Conservation (phyloP, 768 basidiomycete species). For the Hydnomerulius pinastri region DNA sequence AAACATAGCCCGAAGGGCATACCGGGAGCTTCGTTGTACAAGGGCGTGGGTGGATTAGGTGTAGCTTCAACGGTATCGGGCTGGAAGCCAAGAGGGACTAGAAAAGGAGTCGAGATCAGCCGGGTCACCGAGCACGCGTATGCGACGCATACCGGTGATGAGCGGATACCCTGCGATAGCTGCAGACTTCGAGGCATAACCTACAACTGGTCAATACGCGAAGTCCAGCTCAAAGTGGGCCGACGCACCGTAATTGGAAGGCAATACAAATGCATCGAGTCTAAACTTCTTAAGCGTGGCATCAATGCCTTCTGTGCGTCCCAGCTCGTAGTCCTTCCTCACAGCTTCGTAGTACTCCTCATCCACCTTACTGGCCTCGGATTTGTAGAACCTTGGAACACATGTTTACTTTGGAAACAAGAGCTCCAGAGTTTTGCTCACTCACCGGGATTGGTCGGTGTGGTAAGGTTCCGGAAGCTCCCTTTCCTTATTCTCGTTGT, state of each 20-base stretch:
- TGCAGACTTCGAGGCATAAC: conserved; percentile 28
- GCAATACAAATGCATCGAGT: conserved; percentile 55
- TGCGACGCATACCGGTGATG: conserved; percentile 27
- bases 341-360: conserved; percentile 45
- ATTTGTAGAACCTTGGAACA: conserved; percentile 19
- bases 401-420: not conserved
- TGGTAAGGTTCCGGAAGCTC: conserved; percentile 43
- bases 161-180: conserved; percentile 41
- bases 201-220: conserved; percentile 1
- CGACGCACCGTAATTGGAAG: conserved; percentile 26
- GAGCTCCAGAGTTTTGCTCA: not conserved
- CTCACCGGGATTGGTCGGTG: conserved; percentile 37
- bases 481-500: conserved; percentile 50
- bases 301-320: conserved; percentile 55
- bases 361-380: conserved; percentile 27
- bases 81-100: conserved; percentile 44
- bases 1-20: conserved; percentile 46
- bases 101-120: conserved; percentile 33
- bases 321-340: conserved; percentile 46
- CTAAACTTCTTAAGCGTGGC: conserved; percentile 45
- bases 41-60: conserved; percentile 38
- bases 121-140: not conserved
- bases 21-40: conserved; percentile 35
- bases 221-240: not conserved
- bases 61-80: conserved; percentile 31